Conservation (phyloP, 2,329 filamentous ascomycete genomes). For the Thermoascus crustaceus region DNA sequence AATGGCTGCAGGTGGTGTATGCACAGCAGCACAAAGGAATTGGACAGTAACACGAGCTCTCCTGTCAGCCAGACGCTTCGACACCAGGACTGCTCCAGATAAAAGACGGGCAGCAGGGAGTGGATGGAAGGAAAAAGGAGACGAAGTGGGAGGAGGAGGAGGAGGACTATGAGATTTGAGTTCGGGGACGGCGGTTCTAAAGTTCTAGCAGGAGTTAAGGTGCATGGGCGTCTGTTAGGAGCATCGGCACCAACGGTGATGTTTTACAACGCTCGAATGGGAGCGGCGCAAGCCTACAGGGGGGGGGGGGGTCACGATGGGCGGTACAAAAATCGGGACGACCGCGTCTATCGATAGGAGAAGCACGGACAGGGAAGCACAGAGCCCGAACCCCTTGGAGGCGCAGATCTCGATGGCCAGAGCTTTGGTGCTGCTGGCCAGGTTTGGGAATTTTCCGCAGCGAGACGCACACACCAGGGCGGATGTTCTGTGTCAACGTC, state of each 20-base stretch:
- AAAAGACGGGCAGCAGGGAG: no score
- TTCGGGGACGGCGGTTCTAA: slow-evolving; percentile 1
- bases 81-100: no score
- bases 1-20: no score
- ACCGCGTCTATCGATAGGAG: background rate
- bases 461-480: no score
- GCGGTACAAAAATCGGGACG: slow-evolving; percentile 1
- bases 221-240: slow-evolving; percentile 1
- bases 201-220: slow-evolving; percentile 1
- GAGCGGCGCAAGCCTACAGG: background rate
- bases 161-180: slow-evolving; percentile 1
- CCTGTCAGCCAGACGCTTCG: no score
- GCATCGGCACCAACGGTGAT: background rate
- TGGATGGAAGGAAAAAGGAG: background rate
- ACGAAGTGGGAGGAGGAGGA: background rate
- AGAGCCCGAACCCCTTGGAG: no score
- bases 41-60: no score
- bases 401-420: no score
- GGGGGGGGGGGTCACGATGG: background rate
- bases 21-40: no score
- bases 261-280: background rate
- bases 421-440: no score
- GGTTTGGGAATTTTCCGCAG: no score
- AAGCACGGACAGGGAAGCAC: background rate
- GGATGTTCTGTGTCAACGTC: no score